Evolutionary conservation across 1,284 basidiomycete species (phyloP), one percentile per base, ranked within the genome.

Genomic region (Tremellales sp.): DNA sequence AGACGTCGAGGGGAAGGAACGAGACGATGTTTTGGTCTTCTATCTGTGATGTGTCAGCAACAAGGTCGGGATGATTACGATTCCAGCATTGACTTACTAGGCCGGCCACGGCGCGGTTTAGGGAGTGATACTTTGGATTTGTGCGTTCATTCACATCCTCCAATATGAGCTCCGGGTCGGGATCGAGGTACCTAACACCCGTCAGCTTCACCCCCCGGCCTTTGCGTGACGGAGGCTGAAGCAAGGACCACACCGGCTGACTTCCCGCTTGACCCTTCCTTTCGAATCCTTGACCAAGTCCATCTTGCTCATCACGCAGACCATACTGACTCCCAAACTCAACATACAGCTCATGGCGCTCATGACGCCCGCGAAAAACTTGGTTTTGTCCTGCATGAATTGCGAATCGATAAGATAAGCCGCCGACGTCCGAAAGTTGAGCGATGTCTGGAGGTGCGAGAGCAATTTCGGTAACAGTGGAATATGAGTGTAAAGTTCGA

Each of bases 291-390:
- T 88, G 29, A 98, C 87, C 24, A 99, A 80, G 73, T 99, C 96
- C 94, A 99, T 98, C 76, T 99, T 99, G 48, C 89, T 94, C 86
- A 99, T 90, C 68, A 98, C 77, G 61, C 98, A 98, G 57, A 99
- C 84, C 85, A 92, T 96, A 0, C 92, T 89, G 36, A 97, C 84
- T 65, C 97, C 94, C 24, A 99, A 81, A 60, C 93, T 92, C 47
- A 98, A 88, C 96, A 99, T 99, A 40, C 93, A 91, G 41, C 89
- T 93, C 92, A 98, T 97, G 21, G 96, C 96, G 46, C 87, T 89
- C 50, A 98, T 79, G 1, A 97, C 93, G n/a, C 96, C 96, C 50
- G 92, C 91, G 64, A 99, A 99, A 76, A 93, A 99, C 68, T 99
- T 99, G 69, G 92, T 88, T 64, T 88, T 87, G 76, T 98, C 96